Percentiles rank a stretch among this genome's conserved stretches.
phyloP scores from a whole-genome alignment of 805 yeast genomes.

The Teunomyces stri region DNA sequence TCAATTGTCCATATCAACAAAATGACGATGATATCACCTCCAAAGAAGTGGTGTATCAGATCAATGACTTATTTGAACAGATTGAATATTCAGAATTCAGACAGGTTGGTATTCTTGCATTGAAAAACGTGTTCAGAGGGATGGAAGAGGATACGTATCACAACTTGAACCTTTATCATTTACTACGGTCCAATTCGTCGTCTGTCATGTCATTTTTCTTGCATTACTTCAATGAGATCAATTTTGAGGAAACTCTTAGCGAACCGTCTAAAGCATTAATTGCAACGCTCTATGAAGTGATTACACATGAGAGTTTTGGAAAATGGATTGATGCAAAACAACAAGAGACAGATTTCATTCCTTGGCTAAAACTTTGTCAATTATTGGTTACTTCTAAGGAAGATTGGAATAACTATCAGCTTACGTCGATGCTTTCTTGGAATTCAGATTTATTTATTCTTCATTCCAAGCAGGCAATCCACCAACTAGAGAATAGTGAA shows the following conservation, averaged over 20 bases:
- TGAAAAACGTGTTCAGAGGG: background rate
- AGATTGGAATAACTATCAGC: conserved; percentile 39
- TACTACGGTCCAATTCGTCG: conserved; percentile 3
- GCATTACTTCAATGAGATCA: conserved; percentile 3
- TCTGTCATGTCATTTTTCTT: conserved; percentile 6
- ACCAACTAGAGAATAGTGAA: background rate
- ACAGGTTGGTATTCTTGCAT: background rate
- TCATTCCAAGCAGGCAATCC: conserved; percentile 9
- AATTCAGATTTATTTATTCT: conserved; percentile 25
- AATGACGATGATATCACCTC: background rate
- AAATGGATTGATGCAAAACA: conserved; percentile 5
- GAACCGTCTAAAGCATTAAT: conserved; percentile 1
- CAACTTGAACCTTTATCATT: conserved; percentile 5
- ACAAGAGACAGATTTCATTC: conserved; percentile 1
- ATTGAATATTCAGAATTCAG: background rate
- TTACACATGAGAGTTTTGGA: conserved; percentile 14
- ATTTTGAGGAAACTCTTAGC: conserved; percentile 4
- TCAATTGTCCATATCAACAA: conserved; percentile 15
- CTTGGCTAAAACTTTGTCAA: conserved; percentile 27
- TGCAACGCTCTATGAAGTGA: conserved; percentile 5
- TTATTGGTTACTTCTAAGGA: conserved; percentile 37
- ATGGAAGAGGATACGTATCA: conserved; percentile 6
- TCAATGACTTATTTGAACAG: background rate
- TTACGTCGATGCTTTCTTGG: conserved; percentile 44
- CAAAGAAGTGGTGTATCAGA: background rate